Evolutionary conservation across 73 alveolate species (phyloP), one percentile per base, ranked within the genome.

Genomic region (Diophrys sp.): DNA sequence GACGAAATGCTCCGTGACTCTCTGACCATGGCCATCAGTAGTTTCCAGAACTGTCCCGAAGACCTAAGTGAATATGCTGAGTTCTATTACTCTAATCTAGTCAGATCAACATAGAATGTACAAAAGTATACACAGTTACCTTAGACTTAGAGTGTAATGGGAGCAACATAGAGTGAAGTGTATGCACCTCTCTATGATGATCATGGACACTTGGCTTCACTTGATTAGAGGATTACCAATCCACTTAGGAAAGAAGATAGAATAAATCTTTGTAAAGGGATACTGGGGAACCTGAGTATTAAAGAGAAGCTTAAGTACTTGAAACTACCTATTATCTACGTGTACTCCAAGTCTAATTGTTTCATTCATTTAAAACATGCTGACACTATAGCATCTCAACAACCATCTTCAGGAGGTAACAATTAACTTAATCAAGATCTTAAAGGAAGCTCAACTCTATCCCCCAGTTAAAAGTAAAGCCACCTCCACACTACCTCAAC

Each of bases 241-340:
- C 33, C 68, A 1, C 28, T 79, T 23, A 77, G 56, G 27, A 2
- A n/a, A 11, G 29, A 28, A 31, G 80, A 80, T 29, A 80, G 73
- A 31, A 80, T 56, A 1, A 23, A 34, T 31, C 1, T 80, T 14
- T 72, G 89, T 44, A 26, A 73, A 27, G 89, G 89, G 23, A n/a
- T 80, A 1, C 34, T 80, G 26, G 71, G 32, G 0, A 80, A 80
- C 71, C 28, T 80, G 1, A 56, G 83, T 1, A 29, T 80, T 0
- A 29, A 80, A 31, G 83, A 80, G 26, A 80, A 80, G 30, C 53
- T 80, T 23, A 71, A 70, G 29, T 71, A 27, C 56, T 68, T 79
- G 1, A 79, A 79, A 71, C 62, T 78, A 72, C 86, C 86, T 25
- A 78, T 78, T 2, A 78, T 78, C 30, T 69, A 78, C 32, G 79